Base-by-base conservation (phyloP, 306 rosid genomes). In the Cyamopsis tetragonoloba region DNA sequence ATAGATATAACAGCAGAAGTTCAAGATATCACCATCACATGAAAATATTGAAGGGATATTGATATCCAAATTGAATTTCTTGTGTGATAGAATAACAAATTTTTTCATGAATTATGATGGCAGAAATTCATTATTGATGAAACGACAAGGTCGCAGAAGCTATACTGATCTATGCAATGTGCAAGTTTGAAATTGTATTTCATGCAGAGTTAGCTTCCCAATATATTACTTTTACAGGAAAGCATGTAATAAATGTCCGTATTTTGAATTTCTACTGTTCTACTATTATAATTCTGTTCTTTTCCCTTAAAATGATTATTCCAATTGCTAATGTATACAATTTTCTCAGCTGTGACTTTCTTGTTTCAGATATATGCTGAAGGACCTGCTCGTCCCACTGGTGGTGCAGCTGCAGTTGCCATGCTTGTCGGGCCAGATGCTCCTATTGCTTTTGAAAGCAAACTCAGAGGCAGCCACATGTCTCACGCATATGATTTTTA, bases 351-450 rank as follows among this genome's bases (percentile, higher is more conserved):
- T 22, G 1, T 38, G 50, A 17, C 47, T 74, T 43, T 63, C 41
- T 62, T 72, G 51, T 72, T 66, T 75, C 80, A 88, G 97, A 91
- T 91, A 54, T 91, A 86, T 51, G 97, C 97, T 2, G 96, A 86
- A 64, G 97, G 97, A 71, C 92, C 97, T 0, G 96, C 97, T 59
- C 81, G 96, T 44, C 96, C 97, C n/a, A 91, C 97, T 2, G 95
- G 97, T 51, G 97, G 97, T 76, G 97, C 97, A 54, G 96, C 92
- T 63, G 97, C 96, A 38, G 71, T 91, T 81, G 96, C 96, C 48
- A 59, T 86, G 83, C 92, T 91, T 60, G 70, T 88, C 44, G 92
- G 95, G 39, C 95, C 91, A 66, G 91, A 88, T 71, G 92, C 96
- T 65, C 95, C 96, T 58, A 74, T 90, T 75, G 81, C 79, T 59